Base-by-base conservation (phyloP, 306 rosid species). In the Quercus mongolica region DNA sequence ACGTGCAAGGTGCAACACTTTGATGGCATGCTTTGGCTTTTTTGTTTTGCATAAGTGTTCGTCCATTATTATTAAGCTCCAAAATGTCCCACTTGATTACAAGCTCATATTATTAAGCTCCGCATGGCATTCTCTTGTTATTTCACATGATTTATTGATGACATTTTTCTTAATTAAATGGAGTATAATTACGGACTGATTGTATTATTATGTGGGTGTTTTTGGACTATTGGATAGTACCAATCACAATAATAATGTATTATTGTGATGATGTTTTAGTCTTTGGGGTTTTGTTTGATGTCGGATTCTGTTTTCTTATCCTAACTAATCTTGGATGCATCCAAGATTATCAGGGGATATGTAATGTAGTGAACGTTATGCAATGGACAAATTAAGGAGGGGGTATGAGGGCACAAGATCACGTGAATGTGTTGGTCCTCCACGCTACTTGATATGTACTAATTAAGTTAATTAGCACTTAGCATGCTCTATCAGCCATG, bases 381-480 rank as follows among this genome's bases (percentile, higher is more conserved):
- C 56, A 28, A 52, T 28, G 41, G 81, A 25, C 82, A 76, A 49
- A 49, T 12, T 49, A 49, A 9, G 17, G 46, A 26, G 10, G 63
- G 41, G 2, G 77, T 26, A 30, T 35, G 14, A 75, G 83, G 89
- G 81, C 68, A 78, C 87, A 80, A 5, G 5, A 44, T 83, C 85
- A 86, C 79, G 82, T 86, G 85, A 56, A 38, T 62, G 30, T 77
- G 86, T 21, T 83, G 63, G 26, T 7, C 63, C n/a, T 57, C 26
- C 23, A 7, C 63, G 23, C 26, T 57, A 57, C 14, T 57, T n/a
- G 63, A 57, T n/a, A 57, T 57, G 63, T 20, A 41, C 46, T 41
- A 41, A 41, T 41, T 41, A 41, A 41, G 11, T 56, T 26, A 26
- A 26, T 26, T 56, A 17, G 61, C 23, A 19, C 4, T 20, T 20